Base-by-base conservation (phyloP, 345 rosid genomes). In the Xanthoceras sorbifolium region DNA sequence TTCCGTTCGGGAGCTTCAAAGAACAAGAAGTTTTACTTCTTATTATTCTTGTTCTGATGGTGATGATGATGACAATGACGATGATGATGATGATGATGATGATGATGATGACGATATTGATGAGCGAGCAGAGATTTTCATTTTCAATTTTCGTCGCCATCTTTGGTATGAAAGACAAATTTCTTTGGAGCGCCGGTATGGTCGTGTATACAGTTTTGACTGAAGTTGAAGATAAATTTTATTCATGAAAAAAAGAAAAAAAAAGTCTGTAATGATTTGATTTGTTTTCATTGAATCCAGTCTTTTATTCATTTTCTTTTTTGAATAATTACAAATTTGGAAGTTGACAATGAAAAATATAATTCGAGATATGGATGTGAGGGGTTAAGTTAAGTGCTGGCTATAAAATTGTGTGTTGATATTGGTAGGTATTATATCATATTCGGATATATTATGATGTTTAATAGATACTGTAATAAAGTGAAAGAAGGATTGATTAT, bases 111-210 rank as follows among this genome's bases (percentile, higher is more conserved):
- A 83, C 25, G 91, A 86, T 75, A 40, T 83, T 22, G 85, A 88
- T 64, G 36, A 32, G 73, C 70, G 78, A 57, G 87, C 87, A 4
- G 91, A 83, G 31, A 28, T 79, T 64, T 88, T 88, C 50, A 86
- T 88, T 20, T 9, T 80, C 9, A 88, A 81, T 29, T 88, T 86
- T 69, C 84, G 83, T 48, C 86, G 79, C 12, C 84, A 26, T n/a
- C 87, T 84, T 73, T 44, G 60, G 78, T 60, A 78, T 15, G 87
- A 87, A 44, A 68, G 85, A 55, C 87, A 86, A 75, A 67, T 84
- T 67, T 88, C 89, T 44, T 69, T 86, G 83, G 63, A 81, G 76
- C 73, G 77, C 25, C 76, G 75, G 4, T 86, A 88, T 46, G 25
- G 50, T 71, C 65, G 59, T 38, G 79, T 61, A 22, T 72, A 72